phyloP scores from a whole-genome alignment of 2,329 filamentous ascomycete species.

The Macrophomina phaseolina region DNA sequence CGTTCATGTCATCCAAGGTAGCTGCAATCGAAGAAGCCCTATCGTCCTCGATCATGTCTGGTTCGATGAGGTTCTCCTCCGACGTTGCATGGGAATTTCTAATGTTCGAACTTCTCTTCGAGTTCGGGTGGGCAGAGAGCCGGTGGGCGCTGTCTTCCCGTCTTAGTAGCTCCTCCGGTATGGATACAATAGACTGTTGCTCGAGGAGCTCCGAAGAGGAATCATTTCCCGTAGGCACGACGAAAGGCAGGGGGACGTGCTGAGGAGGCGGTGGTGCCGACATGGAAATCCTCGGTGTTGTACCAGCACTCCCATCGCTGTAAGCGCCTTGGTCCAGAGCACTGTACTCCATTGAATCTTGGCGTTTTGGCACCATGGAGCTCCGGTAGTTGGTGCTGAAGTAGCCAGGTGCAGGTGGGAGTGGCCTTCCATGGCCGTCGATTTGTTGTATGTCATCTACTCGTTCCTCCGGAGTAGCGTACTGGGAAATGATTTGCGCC shows the following conservation, averaged over 20 bases:
- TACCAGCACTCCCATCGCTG: background rate
- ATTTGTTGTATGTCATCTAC: constrained; percentile 46
- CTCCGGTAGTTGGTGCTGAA: background rate
- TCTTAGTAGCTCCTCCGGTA: constrained; percentile 9
- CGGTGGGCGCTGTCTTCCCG: constrained; percentile 13
- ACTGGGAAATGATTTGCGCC: constrained; percentile 47
- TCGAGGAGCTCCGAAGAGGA: constrained; percentile 11
- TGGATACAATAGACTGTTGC: constrained; percentile 17
- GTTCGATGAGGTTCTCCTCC: constrained; percentile 28
- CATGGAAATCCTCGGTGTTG: background rate
- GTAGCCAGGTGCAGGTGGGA: constrained; percentile 23
- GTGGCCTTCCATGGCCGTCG: constrained; percentile 39
- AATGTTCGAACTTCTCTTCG: constrained; percentile 11
- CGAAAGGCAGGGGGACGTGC: constrained; percentile 14
- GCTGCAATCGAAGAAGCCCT: constrained; percentile 56
- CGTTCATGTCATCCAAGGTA: constrained; percentile 66
- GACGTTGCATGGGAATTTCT: constrained; percentile 11
- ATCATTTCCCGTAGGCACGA: constrained; percentile 13
- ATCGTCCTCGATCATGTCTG: constrained; percentile 49
- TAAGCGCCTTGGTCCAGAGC: background rate
- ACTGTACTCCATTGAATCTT: constrained; percentile 3
- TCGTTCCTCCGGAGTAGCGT: background rate
- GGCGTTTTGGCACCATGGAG: background rate
- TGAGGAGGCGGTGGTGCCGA: background rate
- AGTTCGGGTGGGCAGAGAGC: background rate